A percentile compares a stretch with the other conserved stretches of the same genome.
phyloP scores from a whole-genome alignment of 2,329 filamentous ascomycete species.

The Nothomitra cinnamomea region DNA sequence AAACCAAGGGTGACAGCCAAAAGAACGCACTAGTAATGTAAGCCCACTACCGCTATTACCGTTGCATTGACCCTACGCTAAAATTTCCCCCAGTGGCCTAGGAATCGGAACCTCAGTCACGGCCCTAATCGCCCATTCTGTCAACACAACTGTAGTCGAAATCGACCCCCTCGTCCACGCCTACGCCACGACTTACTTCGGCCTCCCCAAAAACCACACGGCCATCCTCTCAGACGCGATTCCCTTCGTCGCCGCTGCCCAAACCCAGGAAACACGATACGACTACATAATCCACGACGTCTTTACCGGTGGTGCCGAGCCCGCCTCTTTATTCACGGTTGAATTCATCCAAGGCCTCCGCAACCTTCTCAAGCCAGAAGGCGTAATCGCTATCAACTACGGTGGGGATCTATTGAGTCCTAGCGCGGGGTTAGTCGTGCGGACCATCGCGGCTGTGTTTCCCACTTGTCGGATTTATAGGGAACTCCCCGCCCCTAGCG shows the following conservation, averaged over 20 bases:
- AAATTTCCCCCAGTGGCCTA: slow-evolving; percentile 43
- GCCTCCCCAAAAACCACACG: slow-evolving; percentile 58
- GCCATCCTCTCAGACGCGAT: slow-evolving; percentile 72
- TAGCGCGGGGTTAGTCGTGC: slow-evolving; percentile 59
- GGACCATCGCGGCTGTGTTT: slow-evolving; percentile 70
- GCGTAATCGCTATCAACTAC: slow-evolving; percentile 89
- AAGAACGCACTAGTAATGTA: slow-evolving; percentile 76
- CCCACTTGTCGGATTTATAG: slow-evolving; percentile 84
- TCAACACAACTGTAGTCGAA: slow-evolving; percentile 87
- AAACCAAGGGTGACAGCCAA: slow-evolving; percentile 20
- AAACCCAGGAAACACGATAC: slow-evolving; percentile 34
- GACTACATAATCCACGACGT: slow-evolving; percentile 97
- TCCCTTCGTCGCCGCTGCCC: slow-evolving; percentile 39
- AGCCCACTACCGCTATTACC: slow-evolving; percentile 20
- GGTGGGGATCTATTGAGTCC: slow-evolving; percentile 72
- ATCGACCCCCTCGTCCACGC: slow-evolving; percentile 80
- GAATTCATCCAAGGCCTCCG: slow-evolving; percentile 63
- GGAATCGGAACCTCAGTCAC: slow-evolving; percentile 85
- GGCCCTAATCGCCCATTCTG: slow-evolving; percentile 70
- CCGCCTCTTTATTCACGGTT: slow-evolving; percentile 68
- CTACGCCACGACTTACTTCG: slow-evolving; percentile 71
- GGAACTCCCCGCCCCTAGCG: slow-evolving; percentile 43
- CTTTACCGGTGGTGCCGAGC: slow-evolving; percentile 91
- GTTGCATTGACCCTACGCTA: slow-evolving; percentile 1
- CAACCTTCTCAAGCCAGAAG: slow-evolving; percentile 55